Percentiles rank a stretch among this genome's conserved stretches.
phyloP scores from a whole-genome alignment of 169 alveolate genomes.

The Cryptosporidium baileyi region DNA sequence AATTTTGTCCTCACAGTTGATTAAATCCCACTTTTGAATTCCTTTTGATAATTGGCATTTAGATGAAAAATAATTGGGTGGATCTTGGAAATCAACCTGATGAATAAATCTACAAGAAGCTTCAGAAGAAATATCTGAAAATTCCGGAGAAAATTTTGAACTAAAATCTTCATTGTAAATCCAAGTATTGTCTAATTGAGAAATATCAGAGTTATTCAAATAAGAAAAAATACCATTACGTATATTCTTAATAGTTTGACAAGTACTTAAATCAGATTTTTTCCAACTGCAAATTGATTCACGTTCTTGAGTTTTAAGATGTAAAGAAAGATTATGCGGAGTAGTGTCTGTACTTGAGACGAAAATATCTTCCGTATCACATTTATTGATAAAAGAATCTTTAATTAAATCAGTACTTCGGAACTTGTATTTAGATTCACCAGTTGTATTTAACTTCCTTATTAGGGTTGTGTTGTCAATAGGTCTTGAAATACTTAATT shows the following conservation, averaged over 20 bases:
- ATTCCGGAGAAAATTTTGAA: conserved; percentile 2
- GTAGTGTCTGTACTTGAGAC: conserved; percentile 53
- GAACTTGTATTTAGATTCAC: conserved; percentile 5
- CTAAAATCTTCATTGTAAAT: conserved; percentile 32
- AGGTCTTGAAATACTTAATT: conserved; percentile 13
- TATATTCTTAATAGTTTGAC: not conserved
- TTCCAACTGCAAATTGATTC: not conserved
- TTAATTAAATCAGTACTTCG: not conserved
- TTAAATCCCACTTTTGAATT: conserved; percentile 38
- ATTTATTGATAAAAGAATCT: conserved; percentile 3
- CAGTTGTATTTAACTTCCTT: not conserved
- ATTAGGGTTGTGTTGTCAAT: conserved; percentile 8
- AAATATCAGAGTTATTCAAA: conserved; percentile 25
- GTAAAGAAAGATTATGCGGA: conserved; percentile 20
- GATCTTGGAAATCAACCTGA: conserved; percentile 49
- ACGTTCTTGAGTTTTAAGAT: not conserved
- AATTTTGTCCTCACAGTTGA: conserved; percentile 3
- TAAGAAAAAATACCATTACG: conserved; percentile 42
- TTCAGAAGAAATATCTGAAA: conserved; percentile 1
- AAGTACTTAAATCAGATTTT: not conserved
- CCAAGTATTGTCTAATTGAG: conserved; percentile 33
- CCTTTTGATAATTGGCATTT: conserved; percentile 33
- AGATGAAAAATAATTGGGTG: conserved; percentile 55
- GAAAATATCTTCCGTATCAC: conserved; percentile 54
- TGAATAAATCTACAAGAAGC: conserved; percentile 1